These are phyloP conservation scores for Ilyonectria robusta DNA, from an alignment of 2,329 filamentous ascomycete genomes.

Conservation along the genomic window DNA sequence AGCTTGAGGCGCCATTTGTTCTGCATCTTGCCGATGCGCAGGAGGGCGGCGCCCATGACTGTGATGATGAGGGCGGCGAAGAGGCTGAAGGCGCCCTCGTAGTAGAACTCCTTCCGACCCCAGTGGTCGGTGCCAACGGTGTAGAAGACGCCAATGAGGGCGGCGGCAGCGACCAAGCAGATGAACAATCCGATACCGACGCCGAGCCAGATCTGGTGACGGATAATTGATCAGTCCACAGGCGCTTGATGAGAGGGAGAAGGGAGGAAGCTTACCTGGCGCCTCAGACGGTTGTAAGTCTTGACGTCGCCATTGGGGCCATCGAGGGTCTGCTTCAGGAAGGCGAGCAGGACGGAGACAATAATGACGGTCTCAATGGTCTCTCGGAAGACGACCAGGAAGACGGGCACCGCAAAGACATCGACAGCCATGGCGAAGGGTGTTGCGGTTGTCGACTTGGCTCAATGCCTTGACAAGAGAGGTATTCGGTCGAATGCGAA, in stretches of 20 bases:
- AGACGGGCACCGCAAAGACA: constrained; percentile 84
- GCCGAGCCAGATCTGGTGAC: constrained; percentile 71
- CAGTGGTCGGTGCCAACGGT: constrained; percentile 76
- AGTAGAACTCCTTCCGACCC: constrained; percentile 79
- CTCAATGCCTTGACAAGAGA: constrained; percentile 2
- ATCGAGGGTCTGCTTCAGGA: constrained; percentile 84
- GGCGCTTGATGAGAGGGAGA: background rate
- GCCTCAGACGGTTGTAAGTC: constrained; percentile 77
- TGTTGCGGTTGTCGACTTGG: background rate
- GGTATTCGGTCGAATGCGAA: constrained; percentile 7
- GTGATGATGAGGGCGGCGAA: constrained; percentile 86
- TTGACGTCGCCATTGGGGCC: constrained; percentile 72
- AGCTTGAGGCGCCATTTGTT: constrained; percentile 92
- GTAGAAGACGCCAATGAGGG: constrained; percentile 82
- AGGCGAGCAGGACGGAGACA: constrained; percentile 87
- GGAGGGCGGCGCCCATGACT: constrained; percentile 82
- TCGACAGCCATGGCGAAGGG: constrained; percentile 69
- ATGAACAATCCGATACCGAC: constrained; percentile 73
- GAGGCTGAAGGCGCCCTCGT: constrained; percentile 84
- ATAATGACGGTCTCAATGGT: constrained; percentile 87
- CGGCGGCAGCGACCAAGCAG: constrained; percentile 75
- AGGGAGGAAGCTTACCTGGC: constrained; percentile 65
- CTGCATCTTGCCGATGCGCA: constrained; percentile 86
- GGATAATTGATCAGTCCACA: constrained; percentile 5
- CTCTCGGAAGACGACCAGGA: constrained; percentile 93